Evolutionary conservation across 352 stramenopile genomes (phyloP).

Genomic region (Thraustotheca clavata): DNA sequence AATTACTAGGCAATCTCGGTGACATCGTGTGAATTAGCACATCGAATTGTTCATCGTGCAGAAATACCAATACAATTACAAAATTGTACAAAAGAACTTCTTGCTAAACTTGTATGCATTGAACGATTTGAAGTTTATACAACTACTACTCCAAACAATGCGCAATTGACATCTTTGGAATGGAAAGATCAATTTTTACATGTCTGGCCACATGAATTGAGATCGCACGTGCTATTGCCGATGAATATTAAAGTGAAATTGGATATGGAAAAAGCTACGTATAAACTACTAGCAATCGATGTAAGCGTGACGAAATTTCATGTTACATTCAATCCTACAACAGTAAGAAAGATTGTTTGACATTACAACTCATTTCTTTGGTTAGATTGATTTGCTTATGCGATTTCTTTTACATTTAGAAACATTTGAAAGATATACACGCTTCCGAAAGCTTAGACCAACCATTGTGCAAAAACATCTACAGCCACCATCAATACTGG

Average conservation of each 20-base stretch:
- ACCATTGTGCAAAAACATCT: no score
- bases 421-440: neutral
- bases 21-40: constrained; percentile 37
- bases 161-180: neutral
- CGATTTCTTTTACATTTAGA: neutral
- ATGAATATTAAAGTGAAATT: constrained; percentile 54
- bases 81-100: constrained; percentile 22
- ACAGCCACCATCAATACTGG: neutral
- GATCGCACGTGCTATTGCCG: constrained; percentile 29
- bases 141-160: neutral
- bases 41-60: constrained; percentile 51
- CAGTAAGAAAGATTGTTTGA: neutral
- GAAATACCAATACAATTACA: neutral
- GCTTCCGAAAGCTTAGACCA: constrained; percentile 1
- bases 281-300: neutral
- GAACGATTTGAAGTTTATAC: constrained; percentile 29
- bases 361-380: neutral
- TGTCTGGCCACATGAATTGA: neutral
- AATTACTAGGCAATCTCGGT: constrained; percentile 42
- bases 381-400: neutral
- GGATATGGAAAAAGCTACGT: constrained; percentile 29
- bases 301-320: neutral
- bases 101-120: constrained; percentile 50
- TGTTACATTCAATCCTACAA: neutral
- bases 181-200: neutral